Percentiles rank a stretch among this genome's conserved stretches.
These are phyloP conservation scores for Meira nashicola DNA, from an alignment of 1,284 basidiomycete species.

Conservation along the genomic window DNA sequence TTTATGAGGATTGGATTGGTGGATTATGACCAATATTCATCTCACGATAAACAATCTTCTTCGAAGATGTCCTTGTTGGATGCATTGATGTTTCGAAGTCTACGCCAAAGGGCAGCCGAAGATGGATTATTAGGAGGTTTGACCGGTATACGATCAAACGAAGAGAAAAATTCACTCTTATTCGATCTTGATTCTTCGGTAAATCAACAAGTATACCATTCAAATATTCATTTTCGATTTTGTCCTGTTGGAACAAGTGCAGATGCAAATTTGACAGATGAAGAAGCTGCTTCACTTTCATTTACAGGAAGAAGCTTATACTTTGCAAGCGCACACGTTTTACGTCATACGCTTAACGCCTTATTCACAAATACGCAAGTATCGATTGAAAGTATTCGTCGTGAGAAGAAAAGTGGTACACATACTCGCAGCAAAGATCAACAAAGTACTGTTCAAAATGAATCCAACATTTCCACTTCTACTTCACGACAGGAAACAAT, in stretches of 20 bases:
- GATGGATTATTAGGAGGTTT: not conserved
- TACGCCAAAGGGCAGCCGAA: not conserved
- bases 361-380: conserved; percentile 36
- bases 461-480: not conserved
- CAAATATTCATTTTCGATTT: no score
- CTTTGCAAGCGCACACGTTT: conserved; percentile 35
- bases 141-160: not conserved
- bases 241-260: not conserved
- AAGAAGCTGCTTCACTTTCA: conserved; percentile 22
- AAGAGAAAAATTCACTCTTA: not conserved
- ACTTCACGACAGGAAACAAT: not conserved
- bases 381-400: conserved; percentile 22
- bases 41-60: conserved; percentile 3
- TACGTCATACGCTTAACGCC: conserved; percentile 35
- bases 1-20: conserved; percentile 21
- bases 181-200: not conserved
- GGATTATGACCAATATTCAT: conserved; percentile 12
- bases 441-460: not conserved
- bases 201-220: conserved; percentile 88
- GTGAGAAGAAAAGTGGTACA: conserved; percentile 2
- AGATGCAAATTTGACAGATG: not conserved
- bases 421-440: not conserved
- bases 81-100: conserved; percentile 1
- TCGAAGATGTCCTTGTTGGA: not conserved
- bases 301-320: conserved; percentile 44